Evolutionary conservation across 805 yeast species (phyloP), one percentile per base, ranked within the genome.

Genomic region (Ogataea pignaliae): DNA sequence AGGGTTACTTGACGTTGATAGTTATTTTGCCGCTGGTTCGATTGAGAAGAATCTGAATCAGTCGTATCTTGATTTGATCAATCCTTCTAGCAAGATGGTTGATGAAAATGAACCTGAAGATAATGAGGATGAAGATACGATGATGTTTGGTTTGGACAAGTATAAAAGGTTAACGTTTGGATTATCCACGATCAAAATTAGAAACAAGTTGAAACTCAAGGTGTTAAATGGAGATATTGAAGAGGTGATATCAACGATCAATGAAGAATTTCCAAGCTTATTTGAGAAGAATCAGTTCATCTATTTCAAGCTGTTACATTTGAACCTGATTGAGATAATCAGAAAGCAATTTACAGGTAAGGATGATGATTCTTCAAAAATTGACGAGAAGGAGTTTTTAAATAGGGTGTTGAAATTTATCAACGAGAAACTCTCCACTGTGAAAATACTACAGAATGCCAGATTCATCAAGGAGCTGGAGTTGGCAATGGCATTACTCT

Each of bases 261-360:
- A 79, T 53, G 72, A 75, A 41, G 59, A 73, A 36, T 83, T 79
- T 57, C 90, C 91, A 1, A 76, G 77, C 26, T 65, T 85, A 21
- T 65, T 86, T 33, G 91, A 85, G 51, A 68, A 72, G 33, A 77
- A 83, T 53, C 78, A 78, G 41, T 70, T 74, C 26, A 65, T 88
- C 21, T 88, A 88, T 61, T 88, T 88, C 66, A 78, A 83, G 56
- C 66, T 89, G 33, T 65, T 88, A 46, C 71, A 90, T 40, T 67
- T 88, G 50, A 84, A 83, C 54, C 68, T 90, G 51, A 81, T 88
- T 32, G 97, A 90, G 63, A 80, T 85, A 78, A 88, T 89, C 32
- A 66, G 91, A 33, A 59, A 59, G n/a, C 78, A 80, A 36, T 66
- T 70, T 39, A 21, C 7, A 21, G 26, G 26, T 21, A 52, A 55